Evolutionary conservation across 75 land plant genomes (phyloP), one percentile per base, ranked within the genome.

Genomic region (Pinus albicaulis): DNA sequence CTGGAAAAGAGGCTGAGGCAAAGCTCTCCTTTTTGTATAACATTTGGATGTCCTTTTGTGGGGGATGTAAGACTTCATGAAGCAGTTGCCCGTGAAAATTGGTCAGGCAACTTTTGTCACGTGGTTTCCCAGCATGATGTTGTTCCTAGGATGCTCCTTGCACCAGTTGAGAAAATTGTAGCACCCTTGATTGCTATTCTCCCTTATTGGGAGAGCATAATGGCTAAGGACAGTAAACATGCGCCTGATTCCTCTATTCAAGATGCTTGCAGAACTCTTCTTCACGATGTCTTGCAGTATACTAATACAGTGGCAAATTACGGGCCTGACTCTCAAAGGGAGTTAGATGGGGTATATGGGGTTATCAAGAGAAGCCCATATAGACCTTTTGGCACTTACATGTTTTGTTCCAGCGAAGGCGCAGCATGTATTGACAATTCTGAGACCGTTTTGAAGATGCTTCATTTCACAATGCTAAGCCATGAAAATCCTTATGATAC

Each of bases 41-140:
- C 94, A 3, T 92, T 92, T 65, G 94, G 94, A 8, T 81, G 81
- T 20, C 92, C 92, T 8, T 89, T 92, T 11, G 76, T 92, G 1
- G 92, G 92, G 28, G 84, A 89, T 61, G 28, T 23, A 19, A 68
- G 81, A 14, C 72, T 89, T 26, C 53, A 55, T 28, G 89, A 89
- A 60, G 86, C 89, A 17, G 64, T 87, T 36, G 56, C 74, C 16
- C 76, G 94, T 38, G 89, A 92, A 57, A 77, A 73, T 44, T 89
- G 94, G 94, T 59, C 86, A 13, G 7, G 63, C 44, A 61, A 44
- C 61, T 89, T 91, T 80, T 56, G 81, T 0, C 84, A 91, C 36
- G 78, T 89, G 63, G 88, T 89, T 57, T 80, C 62, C 59, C 70
- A 69, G 59, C 62, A 66, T 26, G 94, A 92, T 78, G 74, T 92